Base-by-base conservation (phyloP, 192 early-diverging fungal species). In the Entomortierella beljakovae region DNA sequence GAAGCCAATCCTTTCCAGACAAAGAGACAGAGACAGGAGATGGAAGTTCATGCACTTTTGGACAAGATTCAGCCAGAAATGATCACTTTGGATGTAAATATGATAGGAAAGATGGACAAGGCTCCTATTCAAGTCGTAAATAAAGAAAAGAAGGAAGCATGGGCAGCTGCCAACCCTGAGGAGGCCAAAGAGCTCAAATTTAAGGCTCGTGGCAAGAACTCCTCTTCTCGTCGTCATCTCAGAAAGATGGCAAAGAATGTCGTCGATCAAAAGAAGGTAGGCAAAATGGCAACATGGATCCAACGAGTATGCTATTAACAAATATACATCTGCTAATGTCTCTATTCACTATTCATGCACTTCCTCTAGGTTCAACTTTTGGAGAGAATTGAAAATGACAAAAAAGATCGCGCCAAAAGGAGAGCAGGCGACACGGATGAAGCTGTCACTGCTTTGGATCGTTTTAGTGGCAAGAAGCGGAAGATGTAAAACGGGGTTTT, bases 1-100 rank as follows among this genome's bases (percentile, higher is more conserved):
- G 94, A 93, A 70, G 92, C 92, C 32, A 99, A 99, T 83, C 96
- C 95, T 20, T 98, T 87, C 90, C 90, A 97, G 81, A 98, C 94
- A 9, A 87, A 84, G 62, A 92, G 90, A 72, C 96, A 98, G 81
- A 85, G 96, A 57, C 92, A 92, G 69, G 94, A 97, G 68, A 65
- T 86, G 43, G 97, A 98, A 85, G 95, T 99, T 23, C 92, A 93
- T 63, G 68, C 73, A 77, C 82, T 99, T 32, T 67, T 99, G 77
- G 95, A 98, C 69, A 99, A 99, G 84, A 86, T 99, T 64, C 94
- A 97, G 54, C 94, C 96, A 40, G 94, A 97, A 57, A 98, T 95
- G 84, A 96, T 99, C 68, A 83, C 91, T 9, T 81, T 99, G 46
- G 90, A 98, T 73, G 93, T 95, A 16, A 88, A 80, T 42, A 86